Base-by-base conservation (phyloP, 352 stramenopile species). In the Globisporangium rhizosaccharum region DNA sequence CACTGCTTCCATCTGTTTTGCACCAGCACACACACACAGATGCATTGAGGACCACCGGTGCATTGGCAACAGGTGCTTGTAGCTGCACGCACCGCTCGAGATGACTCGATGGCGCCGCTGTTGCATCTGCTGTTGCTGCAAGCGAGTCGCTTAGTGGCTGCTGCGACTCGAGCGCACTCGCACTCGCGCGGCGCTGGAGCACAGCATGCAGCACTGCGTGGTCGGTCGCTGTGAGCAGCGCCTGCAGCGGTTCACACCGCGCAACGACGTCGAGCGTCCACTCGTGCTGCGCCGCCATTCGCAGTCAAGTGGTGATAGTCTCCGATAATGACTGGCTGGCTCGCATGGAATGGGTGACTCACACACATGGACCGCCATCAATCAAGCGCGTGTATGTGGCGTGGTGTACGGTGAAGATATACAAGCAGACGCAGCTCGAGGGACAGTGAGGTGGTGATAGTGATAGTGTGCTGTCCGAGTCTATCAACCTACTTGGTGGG, bases 1-100 rank as follows among this genome's bases (percentile, higher is more conserved):
- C 79, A 88, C 56, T 77, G 69, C 64, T 74, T 85, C 66, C 78
- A 88, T 53, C 78, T 88, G 41, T 12, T 5, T 39, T 8, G 33
- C 33, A 41, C 3, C 20, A 36, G 4, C 26, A 39, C 47, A 51
- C 8, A 42, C 30, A 44, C 20, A 70, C 30, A 53, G 59, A 61
- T 47, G 17, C 11, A 56, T 18, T n/a, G 20, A 30, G 8, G 25
- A 46, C 8, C 33, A 12, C 33, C 33, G 10, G 33, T 36, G 33
- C 33, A 12, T 12, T 10, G 7, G 10, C 33, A 39, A 8, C 33
- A 30, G 7, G 10, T 8, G 10, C n/a, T 57, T 26, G 20, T 49
- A 7, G 18, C 0, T 15, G 17, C 25, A 36, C 57, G 51, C 54
- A 82, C 73, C 78, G 74, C 36, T 85, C 73, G 14, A 88, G 50